phyloP scores from a whole-genome alignment of 75 land plant genomes.

The Selaginella moellendorffii region DNA sequence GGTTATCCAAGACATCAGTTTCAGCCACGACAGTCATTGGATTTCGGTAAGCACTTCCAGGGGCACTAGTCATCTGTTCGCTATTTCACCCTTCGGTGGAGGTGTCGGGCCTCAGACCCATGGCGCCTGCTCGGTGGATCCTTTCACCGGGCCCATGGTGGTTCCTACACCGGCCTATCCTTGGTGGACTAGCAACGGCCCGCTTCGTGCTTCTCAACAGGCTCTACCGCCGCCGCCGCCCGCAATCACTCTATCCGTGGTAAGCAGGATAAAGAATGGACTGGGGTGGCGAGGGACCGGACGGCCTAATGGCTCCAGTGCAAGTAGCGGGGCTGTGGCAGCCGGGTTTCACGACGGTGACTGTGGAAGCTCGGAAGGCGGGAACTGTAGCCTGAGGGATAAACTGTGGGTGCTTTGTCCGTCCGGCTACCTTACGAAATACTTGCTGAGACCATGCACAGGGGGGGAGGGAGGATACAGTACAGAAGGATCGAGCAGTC shows the following conservation, averaged over 20 bases:
- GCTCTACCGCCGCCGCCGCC: constrained; percentile 21
- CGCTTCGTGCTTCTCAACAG: constrained; percentile 27
- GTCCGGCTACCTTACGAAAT: background rate
- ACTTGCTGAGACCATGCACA: constrained; percentile 1
- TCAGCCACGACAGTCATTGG: constrained; percentile 83
- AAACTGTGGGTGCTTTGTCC: constrained; percentile 6
- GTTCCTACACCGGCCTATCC: constrained; percentile 8
- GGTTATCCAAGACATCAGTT: constrained; percentile 95
- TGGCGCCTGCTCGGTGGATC: constrained; percentile 17
- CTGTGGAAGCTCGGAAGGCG: background rate
- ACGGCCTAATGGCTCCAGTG: background rate
- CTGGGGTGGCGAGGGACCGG: background rate
- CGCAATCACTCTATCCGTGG: constrained; percentile 4
- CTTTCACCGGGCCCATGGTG: background rate
- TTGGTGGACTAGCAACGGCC: constrained; percentile 34
- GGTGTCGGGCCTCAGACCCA: constrained; percentile 19
- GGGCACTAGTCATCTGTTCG: constrained; percentile 90
- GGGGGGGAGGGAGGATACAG: background rate
- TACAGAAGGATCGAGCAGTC: constrained; percentile 8
- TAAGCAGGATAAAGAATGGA: constrained; percentile 5
- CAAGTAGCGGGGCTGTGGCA: constrained; percentile 3
- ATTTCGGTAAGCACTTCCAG: constrained; percentile 93
- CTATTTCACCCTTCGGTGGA: constrained; percentile 68
- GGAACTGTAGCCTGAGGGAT: background rate
- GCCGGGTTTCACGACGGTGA: constrained; percentile 7